Evolutionary conservation across 805 yeast genomes (phyloP).

Genomic region (Cyberlindnera maritima): DNA sequence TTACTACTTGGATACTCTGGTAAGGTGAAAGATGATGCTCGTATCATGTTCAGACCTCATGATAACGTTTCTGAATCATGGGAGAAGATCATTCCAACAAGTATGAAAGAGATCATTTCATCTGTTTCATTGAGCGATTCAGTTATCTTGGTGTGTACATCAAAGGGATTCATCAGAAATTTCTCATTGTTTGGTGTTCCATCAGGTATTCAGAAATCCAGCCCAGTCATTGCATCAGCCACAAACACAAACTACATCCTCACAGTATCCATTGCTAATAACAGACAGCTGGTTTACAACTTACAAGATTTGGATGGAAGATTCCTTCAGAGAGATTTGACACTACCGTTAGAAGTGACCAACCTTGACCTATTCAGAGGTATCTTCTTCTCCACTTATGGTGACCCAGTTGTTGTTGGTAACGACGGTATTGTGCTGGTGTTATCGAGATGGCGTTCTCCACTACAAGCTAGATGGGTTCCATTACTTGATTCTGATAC

Average conservation of each 20-base stretch:
- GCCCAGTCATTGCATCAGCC: slow-evolving; percentile 61
- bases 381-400: slow-evolving; percentile 80
- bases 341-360: slow-evolving; percentile 39
- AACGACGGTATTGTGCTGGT: slow-evolving; percentile 68
- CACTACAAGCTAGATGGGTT: slow-evolving; percentile 79
- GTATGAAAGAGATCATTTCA: slow-evolving; percentile 55
- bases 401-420: slow-evolving; percentile 91
- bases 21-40: slow-evolving; percentile 37
- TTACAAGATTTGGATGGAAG: slow-evolving; percentile 47
- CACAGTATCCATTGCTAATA: slow-evolving; percentile 31
- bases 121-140: slow-evolving; percentile 65
- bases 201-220: slow-evolving; percentile 60
- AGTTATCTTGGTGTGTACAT: slow-evolving; percentile 67
- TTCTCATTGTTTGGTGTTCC: slow-evolving; percentile 76
- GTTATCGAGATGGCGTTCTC: slow-evolving; percentile 74
- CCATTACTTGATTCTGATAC: slow-evolving; percentile 63
- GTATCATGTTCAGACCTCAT: slow-evolving; percentile 68
- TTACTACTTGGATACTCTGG: slow-evolving; percentile 56
- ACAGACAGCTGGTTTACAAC: slow-evolving; percentile 33
- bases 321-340: slow-evolving; percentile 44
- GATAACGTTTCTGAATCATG: slow-evolving; percentile 61
- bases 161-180: slow-evolving; percentile 67
- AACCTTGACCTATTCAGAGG: slow-evolving; percentile 45
- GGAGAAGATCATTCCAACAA: slow-evolving; percentile 60
- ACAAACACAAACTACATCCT: slow-evolving; percentile 30